A percentile compares a stretch with the other conserved stretches of the same genome.
Conservation (phyloP, 2,329 filamentous ascomycete genomes). For the Aspergillus sp. region DNA sequence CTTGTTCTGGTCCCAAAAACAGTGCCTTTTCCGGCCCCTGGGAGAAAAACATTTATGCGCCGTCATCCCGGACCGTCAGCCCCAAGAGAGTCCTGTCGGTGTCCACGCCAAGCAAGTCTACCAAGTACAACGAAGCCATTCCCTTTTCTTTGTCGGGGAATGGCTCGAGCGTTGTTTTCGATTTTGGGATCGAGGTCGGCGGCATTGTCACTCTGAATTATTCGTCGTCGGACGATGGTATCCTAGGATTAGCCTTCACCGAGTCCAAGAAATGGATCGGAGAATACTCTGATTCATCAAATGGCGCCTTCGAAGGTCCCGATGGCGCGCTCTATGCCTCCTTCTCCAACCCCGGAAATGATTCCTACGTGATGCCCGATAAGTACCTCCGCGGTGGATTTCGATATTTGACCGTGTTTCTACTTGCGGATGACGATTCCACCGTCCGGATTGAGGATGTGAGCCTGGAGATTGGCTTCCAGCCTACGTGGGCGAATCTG, state of each 20-base stretch:
- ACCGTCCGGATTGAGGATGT: slow-evolving; percentile 39
- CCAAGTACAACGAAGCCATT: slow-evolving; percentile 30
- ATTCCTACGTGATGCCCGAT: slow-evolving; percentile 41
- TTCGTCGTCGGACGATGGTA: slow-evolving; percentile 37
- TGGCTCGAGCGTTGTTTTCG: slow-evolving; percentile 56
- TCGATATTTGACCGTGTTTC: slow-evolving; percentile 45
- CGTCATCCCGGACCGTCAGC: slow-evolving; percentile 50
- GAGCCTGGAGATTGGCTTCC: slow-evolving; percentile 47
- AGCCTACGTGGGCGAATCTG: slow-evolving; percentile 54
- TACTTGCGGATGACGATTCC: slow-evolving; percentile 32
- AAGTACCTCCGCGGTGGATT: slow-evolving; percentile 45
- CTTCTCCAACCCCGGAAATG: slow-evolving; percentile 32
- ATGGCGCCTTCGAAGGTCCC: slow-evolving; percentile 43
- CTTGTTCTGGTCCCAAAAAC: slow-evolving; percentile 51
- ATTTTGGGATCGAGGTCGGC: slow-evolving; percentile 60
- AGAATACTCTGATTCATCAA: slow-evolving; percentile 50
- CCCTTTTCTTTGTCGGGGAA: slow-evolving; percentile 42
- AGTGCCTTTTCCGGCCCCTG: slow-evolving; percentile 58
- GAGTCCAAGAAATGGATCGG: slow-evolving; percentile 52
- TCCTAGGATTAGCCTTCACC: slow-evolving; percentile 49
- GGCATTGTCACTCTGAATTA: slow-evolving; percentile 57
- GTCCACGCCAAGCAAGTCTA: slow-evolving; percentile 24
- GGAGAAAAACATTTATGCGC: slow-evolving; percentile 60
- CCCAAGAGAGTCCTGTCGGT: slow-evolving; percentile 47
- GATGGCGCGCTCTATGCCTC: slow-evolving; percentile 43